Conservation (phyloP, 148 eudicot species). For the Pharnaceum exiguum region DNA sequence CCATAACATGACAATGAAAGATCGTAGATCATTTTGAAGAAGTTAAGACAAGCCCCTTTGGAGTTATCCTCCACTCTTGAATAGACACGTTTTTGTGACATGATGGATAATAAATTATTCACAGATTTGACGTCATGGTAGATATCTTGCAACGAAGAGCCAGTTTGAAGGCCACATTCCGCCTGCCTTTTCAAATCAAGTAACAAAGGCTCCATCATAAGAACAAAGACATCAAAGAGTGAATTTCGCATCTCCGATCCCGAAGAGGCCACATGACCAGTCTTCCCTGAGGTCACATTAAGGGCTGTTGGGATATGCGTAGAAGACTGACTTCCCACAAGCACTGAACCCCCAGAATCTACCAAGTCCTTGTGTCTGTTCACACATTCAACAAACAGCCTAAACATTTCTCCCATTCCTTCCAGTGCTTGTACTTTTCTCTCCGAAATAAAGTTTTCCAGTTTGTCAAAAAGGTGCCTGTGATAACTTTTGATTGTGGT, state of each 20-base stretch:
- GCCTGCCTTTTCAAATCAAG: conserved; percentile 30
- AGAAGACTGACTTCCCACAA: conserved; percentile 17
- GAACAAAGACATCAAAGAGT: conserved; percentile 68
- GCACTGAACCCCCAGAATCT: conserved; percentile 29
- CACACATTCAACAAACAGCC: conserved; percentile 52
- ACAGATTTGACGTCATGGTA: conserved; percentile 39
- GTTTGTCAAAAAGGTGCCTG: conserved; percentile 82
- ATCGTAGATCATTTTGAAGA: conserved; percentile 54
- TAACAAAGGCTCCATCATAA: conserved; percentile 65
- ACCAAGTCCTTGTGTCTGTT: conserved; percentile 47
- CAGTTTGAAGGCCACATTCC: conserved; percentile 37
- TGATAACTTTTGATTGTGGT: conserved; percentile 68
- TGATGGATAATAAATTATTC: conserved; percentile 46
- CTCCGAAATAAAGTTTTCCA: conserved; percentile 49
- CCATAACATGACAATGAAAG: conserved; percentile 45
- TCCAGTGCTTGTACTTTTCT: conserved; percentile 50
- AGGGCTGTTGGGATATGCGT: conserved; percentile 20
- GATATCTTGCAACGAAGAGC: conserved; percentile 30
- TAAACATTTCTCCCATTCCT: conserved; percentile 71
- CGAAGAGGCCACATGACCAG: conserved; percentile 18
- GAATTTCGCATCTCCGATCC: conserved; percentile 53
- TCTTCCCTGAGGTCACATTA: conserved; percentile 24
- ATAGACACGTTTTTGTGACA: conserved; percentile 53
- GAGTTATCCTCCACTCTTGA: conserved; percentile 62
- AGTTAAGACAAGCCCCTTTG: conserved; percentile 70